phyloP scores from a whole-genome alignment of 148 eudicot genomes.

The Gaultheria prostrata region DNA sequence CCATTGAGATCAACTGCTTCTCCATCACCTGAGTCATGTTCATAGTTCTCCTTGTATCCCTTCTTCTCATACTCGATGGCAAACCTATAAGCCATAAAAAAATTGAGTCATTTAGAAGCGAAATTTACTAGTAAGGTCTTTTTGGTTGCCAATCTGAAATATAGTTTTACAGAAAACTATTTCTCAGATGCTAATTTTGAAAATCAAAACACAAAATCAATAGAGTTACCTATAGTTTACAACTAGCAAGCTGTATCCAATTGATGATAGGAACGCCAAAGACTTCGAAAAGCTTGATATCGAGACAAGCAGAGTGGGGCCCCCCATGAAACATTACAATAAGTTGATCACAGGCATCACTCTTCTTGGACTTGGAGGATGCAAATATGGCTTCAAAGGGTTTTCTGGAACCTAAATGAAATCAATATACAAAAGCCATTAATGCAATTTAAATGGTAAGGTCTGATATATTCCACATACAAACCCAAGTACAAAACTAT shows the following conservation, averaged over 20 bases:
- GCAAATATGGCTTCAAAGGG: constrained; percentile 90
- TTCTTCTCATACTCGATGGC: constrained; percentile 94
- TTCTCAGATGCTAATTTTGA: background rate
- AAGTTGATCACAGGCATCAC: constrained; percentile 47
- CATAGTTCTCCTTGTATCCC: constrained; percentile 83
- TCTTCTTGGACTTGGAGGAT: constrained; percentile 54
- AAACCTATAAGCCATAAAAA: constrained; percentile 49
- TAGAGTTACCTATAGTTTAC: constrained; percentile 75
- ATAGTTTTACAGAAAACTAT: background rate
- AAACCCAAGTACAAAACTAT: background rate
- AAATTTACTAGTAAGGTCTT: background rate
- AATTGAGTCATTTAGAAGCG: background rate
- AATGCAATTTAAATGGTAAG: background rate
- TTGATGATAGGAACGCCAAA: constrained; percentile 69
- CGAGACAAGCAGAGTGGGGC: constrained; percentile 66
- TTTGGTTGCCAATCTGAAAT: background rate
- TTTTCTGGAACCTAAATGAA: constrained; percentile 59
- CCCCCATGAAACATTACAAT: constrained; percentile 93
- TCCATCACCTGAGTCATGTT: constrained; percentile 90
- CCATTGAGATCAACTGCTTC: constrained; percentile 75
- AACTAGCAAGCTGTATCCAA: constrained; percentile 76
- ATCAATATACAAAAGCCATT: background rate
- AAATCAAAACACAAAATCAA: background rate
- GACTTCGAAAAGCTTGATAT: constrained; percentile 66
- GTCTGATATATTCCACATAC: background rate